These are phyloP conservation scores for Copromyces sp. DNA, from an alignment of 495 filamentous ascomycete genomes.

Conservation along the genomic window DNA sequence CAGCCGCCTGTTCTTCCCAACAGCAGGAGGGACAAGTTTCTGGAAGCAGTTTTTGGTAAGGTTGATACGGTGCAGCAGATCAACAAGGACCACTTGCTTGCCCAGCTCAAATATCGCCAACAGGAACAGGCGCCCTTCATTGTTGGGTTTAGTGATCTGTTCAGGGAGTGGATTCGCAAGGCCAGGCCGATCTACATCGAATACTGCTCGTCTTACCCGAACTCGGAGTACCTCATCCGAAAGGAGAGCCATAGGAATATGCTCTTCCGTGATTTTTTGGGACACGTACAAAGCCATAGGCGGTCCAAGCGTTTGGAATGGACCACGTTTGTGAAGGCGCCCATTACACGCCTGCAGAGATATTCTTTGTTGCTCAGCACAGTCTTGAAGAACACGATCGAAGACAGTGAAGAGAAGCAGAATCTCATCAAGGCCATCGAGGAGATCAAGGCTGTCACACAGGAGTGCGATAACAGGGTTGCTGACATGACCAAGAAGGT, in stretches of 20 bases:
- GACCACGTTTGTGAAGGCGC: slow-evolving; percentile 88
- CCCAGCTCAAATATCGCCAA: slow-evolving; percentile 94
- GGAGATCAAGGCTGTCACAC: slow-evolving; percentile 85
- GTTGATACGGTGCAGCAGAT: slow-evolving; percentile 81
- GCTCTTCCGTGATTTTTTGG: slow-evolving; percentile 77
- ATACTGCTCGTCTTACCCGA: slow-evolving; percentile 80
- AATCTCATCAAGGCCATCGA: slow-evolving; percentile 82
- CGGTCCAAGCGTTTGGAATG: slow-evolving; percentile 80
- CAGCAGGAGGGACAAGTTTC: slow-evolving; percentile 63
- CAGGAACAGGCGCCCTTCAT: slow-evolving; percentile 95
- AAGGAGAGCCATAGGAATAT: slow-evolving; percentile 79
- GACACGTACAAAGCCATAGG: slow-evolving; percentile 66
- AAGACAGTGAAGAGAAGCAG: slow-evolving; percentile 80
- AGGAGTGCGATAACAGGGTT: slow-evolving; percentile 91
- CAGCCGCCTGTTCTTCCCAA: slow-evolving; percentile 74
- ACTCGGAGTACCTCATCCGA: slow-evolving; percentile 71
- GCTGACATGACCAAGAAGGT: slow-evolving; percentile 89
- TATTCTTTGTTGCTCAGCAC: slow-evolving; percentile 78
- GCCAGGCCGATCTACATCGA: slow-evolving; percentile 82
- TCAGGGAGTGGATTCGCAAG: slow-evolving; percentile 97
- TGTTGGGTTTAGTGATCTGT: slow-evolving; percentile 90
- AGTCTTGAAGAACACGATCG: slow-evolving; percentile 71
- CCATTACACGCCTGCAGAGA: slow-evolving; percentile 85
- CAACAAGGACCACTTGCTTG: slow-evolving; percentile 88
- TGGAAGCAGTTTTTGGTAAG: slow-evolving; percentile 79